Base-by-base conservation (phyloP, 352 stramenopile species). In the Phytophthora pisi region DNA sequence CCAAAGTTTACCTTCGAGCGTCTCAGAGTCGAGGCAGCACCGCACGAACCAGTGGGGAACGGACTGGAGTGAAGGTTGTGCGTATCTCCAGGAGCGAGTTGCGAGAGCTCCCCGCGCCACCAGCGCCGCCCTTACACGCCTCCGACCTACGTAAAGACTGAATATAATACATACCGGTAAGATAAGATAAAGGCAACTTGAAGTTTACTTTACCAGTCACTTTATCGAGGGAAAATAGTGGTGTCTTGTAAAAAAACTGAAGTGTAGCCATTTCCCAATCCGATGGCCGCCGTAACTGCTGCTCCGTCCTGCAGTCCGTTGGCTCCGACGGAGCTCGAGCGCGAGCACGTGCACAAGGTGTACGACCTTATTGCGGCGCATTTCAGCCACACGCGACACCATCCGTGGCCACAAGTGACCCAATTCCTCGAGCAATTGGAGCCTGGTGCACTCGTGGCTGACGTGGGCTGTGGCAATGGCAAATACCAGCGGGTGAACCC, bases 321-420 rank as follows among this genome's bases (percentile, higher is more conserved):
- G 47, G 55, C 60, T 20, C 79, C 87, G 9, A 79, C 81, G n/a
- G 64, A 73, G 30, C 67, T 96, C 13, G 88, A 96, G 72, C 68
- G 68, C 11, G 79, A 96, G 68, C 84, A 96, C 56, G 86, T 96
- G 47, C 88, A 94, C 65, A 89, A 90, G 23, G 85, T 96, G 16
- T 96, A 94, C 76, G 86, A 94, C 70, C 78, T 79, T 60, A 96
- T 96, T 60, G 88, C 88, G 40, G 78, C 81, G 49, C 88, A 96
- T 66, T 94, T 94, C 57, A 93, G 80, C 62, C 88, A 92, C 61
- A 94, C 86, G n/a, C 78, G 88, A 30, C 88, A 96, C 53, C 75
- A 88, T 42, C 86, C 84, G 61, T 94, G 88, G 88, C 88, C 88
- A 31, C 78, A 91, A 56, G 88, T 96, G 36, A 83, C 71, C 3